These are phyloP conservation scores for Caloboletus firmus DNA, from an alignment of 1,284 basidiomycete species.

Conservation along the genomic window DNA sequence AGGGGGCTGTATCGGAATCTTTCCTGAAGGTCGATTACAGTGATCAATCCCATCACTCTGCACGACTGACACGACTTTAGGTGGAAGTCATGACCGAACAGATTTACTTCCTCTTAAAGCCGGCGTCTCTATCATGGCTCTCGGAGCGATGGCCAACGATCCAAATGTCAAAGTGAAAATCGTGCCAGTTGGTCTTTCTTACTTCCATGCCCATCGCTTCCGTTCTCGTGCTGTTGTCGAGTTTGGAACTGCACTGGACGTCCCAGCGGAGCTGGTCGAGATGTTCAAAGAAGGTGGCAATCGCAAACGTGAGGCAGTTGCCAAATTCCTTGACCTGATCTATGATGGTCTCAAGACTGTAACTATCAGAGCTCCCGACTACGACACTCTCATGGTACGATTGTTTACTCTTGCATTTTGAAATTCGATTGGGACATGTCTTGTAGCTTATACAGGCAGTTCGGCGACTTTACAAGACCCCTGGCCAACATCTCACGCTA, in stretches of 20 bases:
- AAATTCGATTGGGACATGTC: not conserved
- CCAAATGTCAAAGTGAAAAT: conserved; percentile 87
- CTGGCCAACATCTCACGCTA: conserved; percentile 91
- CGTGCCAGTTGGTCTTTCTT: conserved; percentile 91
- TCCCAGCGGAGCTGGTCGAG: conserved; percentile 81
- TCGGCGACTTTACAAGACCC: conserved; percentile 91
- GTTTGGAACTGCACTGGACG: conserved; percentile 90
- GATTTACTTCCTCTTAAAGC: conserved; percentile 95
- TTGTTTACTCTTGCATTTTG: not conserved
- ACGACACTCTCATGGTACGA: conserved; percentile 92
- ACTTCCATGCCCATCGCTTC: conserved; percentile 95
- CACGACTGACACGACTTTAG: conserved; percentile 42
- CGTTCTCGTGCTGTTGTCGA: conserved; percentile 95
- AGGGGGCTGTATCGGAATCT: conserved; percentile 92
- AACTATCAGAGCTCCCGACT: conserved; percentile 94
- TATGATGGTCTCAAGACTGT: conserved; percentile 98
- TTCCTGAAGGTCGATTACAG: conserved; percentile 79
- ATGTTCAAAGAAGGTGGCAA: conserved; percentile 90
- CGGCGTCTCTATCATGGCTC: conserved; percentile 96
- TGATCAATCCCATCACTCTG: not conserved
- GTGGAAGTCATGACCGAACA: conserved; percentile 95
- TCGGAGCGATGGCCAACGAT: conserved; percentile 93
- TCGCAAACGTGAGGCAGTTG: conserved; percentile 89
- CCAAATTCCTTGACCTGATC: conserved; percentile 87
- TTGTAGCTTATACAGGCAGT: conserved; percentile 90